These are phyloP conservation scores for Porodaedalea pini DNA, from an alignment of 1,284 basidiomycete species.

Conservation along the genomic window DNA sequence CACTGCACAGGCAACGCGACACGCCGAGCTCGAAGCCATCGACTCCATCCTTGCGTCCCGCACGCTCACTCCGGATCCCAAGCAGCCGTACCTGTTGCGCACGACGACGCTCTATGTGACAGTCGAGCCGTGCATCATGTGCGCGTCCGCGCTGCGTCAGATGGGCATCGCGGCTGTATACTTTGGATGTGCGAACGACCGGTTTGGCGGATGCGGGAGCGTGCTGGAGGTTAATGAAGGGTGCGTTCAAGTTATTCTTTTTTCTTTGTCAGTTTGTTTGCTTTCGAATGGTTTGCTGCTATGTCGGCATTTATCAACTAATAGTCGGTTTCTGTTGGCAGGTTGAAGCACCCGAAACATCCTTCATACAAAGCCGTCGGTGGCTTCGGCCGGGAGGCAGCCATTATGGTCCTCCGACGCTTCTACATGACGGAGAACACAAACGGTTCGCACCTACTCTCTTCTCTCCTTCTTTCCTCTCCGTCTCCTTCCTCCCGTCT, in stretches of 20 bases:
- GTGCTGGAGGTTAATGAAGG: slow-evolving; percentile 82
- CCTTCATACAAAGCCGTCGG: slow-evolving; percentile 75
- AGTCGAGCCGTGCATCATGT: slow-evolving; percentile 99
- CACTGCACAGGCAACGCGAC: slow-evolving; percentile 80
- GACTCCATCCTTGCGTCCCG: slow-evolving; percentile 77
- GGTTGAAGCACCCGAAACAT: slow-evolving; percentile 65
- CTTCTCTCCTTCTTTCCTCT: not conserved
- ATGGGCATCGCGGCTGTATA: slow-evolving; percentile 88
- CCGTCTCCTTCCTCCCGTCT: slow-evolving; percentile 18
- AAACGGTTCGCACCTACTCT: slow-evolving; percentile 60
- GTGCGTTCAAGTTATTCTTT: slow-evolving; percentile 41
- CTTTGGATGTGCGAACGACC: slow-evolving; percentile 94
- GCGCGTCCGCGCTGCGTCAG: slow-evolving; percentile 91
- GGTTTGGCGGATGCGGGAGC: slow-evolving; percentile 97
- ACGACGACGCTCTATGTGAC: slow-evolving; percentile 93
- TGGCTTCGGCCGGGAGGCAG: slow-evolving; percentile 87
- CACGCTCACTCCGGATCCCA: slow-evolving; percentile 47
- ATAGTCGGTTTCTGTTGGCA: slow-evolving; percentile 29
- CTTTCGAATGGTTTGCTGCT: slow-evolving; percentile 6
- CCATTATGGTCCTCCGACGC: slow-evolving; percentile 89
- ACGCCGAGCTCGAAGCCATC: slow-evolving; percentile 97
- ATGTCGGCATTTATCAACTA: slow-evolving; percentile 4
- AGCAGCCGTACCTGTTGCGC: slow-evolving; percentile 58
- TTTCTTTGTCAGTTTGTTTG: slow-evolving; percentile 5
- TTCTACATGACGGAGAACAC: slow-evolving; percentile 96